These are phyloP conservation scores for Gracilaria gracilis DNA, from an alignment of 23 red algal genomes.

Conservation along the genomic window DNA sequence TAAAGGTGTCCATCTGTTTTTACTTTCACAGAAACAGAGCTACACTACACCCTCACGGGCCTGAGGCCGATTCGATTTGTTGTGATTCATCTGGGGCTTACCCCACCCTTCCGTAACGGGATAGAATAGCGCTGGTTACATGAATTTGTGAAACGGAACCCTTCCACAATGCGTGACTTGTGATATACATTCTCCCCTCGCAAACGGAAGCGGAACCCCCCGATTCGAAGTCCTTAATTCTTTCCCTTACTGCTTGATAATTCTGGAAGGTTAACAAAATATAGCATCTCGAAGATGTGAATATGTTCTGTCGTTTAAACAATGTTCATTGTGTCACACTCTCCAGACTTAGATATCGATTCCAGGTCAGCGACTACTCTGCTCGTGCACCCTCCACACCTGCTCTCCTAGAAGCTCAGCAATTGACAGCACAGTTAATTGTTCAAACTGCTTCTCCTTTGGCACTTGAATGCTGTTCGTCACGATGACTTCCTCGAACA, in stretches of 20 bases:
- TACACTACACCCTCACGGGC: background rate
- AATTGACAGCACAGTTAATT: constrained; percentile 85
- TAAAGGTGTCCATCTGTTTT: background rate
- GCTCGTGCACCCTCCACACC: constrained; percentile 94
- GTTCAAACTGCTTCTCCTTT: constrained; percentile 85
- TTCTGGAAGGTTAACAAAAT: background rate
- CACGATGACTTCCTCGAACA: constrained; percentile 98
- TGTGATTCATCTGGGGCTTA: background rate
- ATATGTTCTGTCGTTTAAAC: background rate
- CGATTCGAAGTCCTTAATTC: background rate
- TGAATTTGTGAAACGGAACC: background rate
- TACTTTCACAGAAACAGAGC: background rate
- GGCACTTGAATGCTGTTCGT: constrained; percentile 87
- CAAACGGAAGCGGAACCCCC: background rate
- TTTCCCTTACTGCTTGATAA: background rate
- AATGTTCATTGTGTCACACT: background rate
- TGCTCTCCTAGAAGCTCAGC: constrained; percentile 90
- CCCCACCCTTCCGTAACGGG: background rate
- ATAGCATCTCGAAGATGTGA: background rate
- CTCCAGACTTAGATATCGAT: background rate
- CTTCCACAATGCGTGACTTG: background rate
- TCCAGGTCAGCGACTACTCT: constrained; percentile 70
- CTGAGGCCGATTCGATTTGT: background rate
- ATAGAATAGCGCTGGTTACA: background rate
- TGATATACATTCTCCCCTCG: background rate